Conservation (phyloP, 2,329 filamentous ascomycete species). For the Sclerotinia trifoliorum region DNA sequence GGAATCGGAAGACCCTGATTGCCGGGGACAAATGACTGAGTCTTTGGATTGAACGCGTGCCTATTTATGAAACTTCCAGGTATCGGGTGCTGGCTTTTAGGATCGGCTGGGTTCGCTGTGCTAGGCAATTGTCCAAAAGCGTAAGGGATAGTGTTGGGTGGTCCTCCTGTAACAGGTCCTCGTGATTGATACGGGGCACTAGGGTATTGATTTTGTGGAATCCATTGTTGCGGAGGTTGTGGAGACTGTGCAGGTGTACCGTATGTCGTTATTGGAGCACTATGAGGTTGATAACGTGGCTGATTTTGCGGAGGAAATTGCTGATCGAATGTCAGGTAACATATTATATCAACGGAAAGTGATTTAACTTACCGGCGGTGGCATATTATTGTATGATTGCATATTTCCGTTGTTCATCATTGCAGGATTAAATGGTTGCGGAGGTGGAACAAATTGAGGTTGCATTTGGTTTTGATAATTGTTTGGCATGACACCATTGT, state of each 20-base stretch:
- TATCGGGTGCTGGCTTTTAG: constrained; percentile 76
- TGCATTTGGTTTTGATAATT: constrained; percentile 35
- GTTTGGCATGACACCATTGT: constrained; percentile 47
- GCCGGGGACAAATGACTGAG: constrained; percentile 81
- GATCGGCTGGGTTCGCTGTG: constrained; percentile 67
- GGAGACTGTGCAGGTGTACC: constrained; percentile 39
- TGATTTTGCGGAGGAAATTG: constrained; percentile 37
- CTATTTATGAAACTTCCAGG: constrained; percentile 75
- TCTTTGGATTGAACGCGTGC: constrained; percentile 90
- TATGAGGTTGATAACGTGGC: constrained; percentile 38
- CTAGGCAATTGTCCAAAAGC: constrained; percentile 75
- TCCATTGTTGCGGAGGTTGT: constrained; percentile 37
- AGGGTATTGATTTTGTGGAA: constrained; percentile 34
- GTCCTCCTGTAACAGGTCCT: constrained; percentile 31
- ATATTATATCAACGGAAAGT: background rate
- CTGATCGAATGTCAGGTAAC: constrained; percentile 28
- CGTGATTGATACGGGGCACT: constrained; percentile 37
- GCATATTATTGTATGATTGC: constrained; percentile 33
- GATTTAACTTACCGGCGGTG: constrained; percentile 32
- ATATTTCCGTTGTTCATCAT: constrained; percentile 45
- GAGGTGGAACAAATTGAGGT: constrained; percentile 46
- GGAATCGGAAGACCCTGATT: constrained; percentile 51
- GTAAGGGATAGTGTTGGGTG: constrained; percentile 55
- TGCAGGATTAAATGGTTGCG: constrained; percentile 35
- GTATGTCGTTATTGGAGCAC: constrained; percentile 39